A percentile compares a stretch with the other conserved stretches of the same genome.
Evolutionary conservation across 2,329 filamentous ascomycete genomes (phyloP).

Genomic region (Scedosporium dehoogii): DNA sequence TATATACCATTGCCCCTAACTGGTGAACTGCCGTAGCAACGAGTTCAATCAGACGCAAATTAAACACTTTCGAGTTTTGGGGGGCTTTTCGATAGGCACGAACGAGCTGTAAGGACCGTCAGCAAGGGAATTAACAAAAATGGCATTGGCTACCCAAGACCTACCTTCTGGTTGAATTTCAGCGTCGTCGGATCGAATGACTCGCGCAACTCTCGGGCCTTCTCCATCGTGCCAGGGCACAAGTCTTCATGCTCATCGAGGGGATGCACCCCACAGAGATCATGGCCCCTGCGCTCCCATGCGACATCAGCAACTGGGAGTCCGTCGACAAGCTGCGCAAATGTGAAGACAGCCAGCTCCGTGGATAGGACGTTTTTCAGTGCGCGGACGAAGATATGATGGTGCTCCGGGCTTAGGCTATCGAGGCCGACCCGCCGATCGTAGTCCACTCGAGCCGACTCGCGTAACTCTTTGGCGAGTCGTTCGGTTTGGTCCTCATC

Average conservation of each 20-base stretch:
- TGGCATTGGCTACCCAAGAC: no score
- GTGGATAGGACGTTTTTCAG: conserved; percentile 1
- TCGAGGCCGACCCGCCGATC: no score
- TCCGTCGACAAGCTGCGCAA: not conserved
- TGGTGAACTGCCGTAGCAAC: conserved; percentile 19
- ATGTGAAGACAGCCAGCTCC: not conserved
- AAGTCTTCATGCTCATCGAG: conserved; percentile 12
- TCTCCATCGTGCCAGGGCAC: conserved; percentile 12
- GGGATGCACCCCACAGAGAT: not conserved
- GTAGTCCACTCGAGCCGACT: no score
- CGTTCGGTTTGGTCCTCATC: no score
- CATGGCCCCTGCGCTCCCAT: not conserved
- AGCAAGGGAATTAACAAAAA: no score
- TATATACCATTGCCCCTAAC: conserved; percentile 17
- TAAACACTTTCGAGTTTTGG: conserved; percentile 16
- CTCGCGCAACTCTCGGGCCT: conserved; percentile 9
- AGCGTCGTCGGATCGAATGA: conserved; percentile 8
- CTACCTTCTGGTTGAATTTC: conserved; percentile 5
- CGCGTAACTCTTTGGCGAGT: no score
- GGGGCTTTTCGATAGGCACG: conserved; percentile 14
- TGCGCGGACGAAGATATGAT: not conserved
- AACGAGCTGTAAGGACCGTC: conserved; percentile 12
- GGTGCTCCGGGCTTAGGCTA: no score
- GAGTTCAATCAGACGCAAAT: conserved; percentile 21
- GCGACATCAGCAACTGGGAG: conserved; percentile 1